phyloP scores from a whole-genome alignment of 495 filamentous ascomycete species.

The Penicillium ochrochloron region DNA sequence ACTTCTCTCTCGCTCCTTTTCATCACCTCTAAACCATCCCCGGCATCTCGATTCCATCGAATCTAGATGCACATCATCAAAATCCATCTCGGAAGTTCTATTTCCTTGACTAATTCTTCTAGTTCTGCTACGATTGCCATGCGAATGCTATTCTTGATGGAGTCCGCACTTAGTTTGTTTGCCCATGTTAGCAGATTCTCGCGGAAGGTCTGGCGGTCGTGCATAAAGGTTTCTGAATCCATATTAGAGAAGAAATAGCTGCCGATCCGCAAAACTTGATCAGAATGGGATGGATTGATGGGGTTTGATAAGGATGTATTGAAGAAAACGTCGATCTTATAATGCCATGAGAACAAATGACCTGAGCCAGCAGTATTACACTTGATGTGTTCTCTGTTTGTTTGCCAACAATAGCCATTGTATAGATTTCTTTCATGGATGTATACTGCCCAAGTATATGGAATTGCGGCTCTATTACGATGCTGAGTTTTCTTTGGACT shows the following conservation, averaged over 20 bases:
- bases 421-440: background rate
- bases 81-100: too few species aligned
- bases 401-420: background rate
- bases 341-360: background rate
- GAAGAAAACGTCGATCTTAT: background rate
- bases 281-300: background rate
- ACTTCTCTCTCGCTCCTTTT: too few species aligned
- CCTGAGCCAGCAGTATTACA: background rate
- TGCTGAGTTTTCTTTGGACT: background rate
- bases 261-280: background rate
- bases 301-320: too few species aligned
- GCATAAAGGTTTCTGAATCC: constrained; percentile 2
- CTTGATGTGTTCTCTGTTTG: background rate
- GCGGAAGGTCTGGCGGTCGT: background rate
- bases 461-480: background rate
- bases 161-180: background rate
- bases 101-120: background rate
- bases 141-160: background rate
- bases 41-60: too few species aligned
- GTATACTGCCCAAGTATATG: background rate
- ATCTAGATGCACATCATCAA: too few species aligned
- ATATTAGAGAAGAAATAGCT: background rate
- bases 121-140: background rate
- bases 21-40: too few species aligned
- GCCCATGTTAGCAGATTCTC: background rate